These are phyloP conservation scores for Psophocarpus tetragonolobus DNA, from an alignment of 306 rosid species.

Conservation along the genomic window DNA sequence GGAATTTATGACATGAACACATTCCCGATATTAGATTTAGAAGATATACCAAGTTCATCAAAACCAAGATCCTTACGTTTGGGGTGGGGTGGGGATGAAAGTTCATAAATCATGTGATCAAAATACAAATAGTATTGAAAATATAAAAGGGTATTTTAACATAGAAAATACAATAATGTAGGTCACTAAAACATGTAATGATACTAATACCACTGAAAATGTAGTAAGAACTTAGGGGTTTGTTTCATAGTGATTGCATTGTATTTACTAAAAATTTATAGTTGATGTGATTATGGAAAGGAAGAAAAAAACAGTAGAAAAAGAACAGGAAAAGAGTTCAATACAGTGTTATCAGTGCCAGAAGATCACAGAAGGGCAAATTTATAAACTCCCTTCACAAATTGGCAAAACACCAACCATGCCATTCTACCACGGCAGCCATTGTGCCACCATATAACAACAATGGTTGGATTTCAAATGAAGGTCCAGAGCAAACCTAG, in stretches of 20 bases:
- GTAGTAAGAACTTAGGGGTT: not conserved
- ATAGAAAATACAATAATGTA: not conserved
- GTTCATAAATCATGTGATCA: not conserved
- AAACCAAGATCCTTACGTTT: not conserved
- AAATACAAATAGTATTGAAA: not conserved
- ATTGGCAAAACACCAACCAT: too few relatives aligned
- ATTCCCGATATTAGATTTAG: not conserved
- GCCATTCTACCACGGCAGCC: too few relatives aligned
- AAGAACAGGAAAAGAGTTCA: not conserved
- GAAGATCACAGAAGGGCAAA: too few relatives aligned
- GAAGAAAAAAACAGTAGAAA: not conserved
- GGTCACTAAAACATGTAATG: not conserved
- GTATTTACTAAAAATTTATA: not conserved
- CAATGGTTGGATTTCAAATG: not conserved
- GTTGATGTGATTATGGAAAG: not conserved
- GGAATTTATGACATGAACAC: not conserved
- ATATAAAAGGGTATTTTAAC: not conserved
- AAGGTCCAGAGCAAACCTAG: not conserved
- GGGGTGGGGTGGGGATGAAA: not conserved
- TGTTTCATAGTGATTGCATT: not conserved
- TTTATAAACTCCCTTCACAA: too few relatives aligned
- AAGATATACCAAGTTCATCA: not conserved
- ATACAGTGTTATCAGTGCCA: too few relatives aligned
- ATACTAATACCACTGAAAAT: not conserved
- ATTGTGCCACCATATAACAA: too few relatives aligned